A percentile compares a stretch with the other conserved stretches of the same genome.
phyloP scores from a whole-genome alignment of 2,329 filamentous ascomycete species.

The Phoma sp. region DNA sequence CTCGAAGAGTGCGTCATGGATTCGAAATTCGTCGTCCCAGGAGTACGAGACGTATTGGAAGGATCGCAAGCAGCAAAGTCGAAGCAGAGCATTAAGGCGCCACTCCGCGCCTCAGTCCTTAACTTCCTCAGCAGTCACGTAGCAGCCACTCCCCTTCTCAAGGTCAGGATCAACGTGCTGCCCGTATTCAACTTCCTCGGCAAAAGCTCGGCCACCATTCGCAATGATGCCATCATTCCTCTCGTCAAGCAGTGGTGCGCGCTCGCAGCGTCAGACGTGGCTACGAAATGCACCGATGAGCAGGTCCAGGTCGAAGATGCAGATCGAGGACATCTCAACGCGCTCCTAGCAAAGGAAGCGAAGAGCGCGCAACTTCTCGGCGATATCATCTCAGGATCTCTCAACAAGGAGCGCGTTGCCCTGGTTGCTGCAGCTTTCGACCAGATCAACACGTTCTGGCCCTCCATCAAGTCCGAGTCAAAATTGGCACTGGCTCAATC shows the following conservation, averaged over 20 bases:
- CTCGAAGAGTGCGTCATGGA: slow-evolving; percentile 90
- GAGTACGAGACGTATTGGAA: slow-evolving; percentile 67
- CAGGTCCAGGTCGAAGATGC: slow-evolving; percentile 56
- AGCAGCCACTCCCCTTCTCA: slow-evolving; percentile 69
- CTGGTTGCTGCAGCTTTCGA: slow-evolving; percentile 71
- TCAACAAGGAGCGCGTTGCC: slow-evolving; percentile 55
- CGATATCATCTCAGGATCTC: slow-evolving; percentile 55
- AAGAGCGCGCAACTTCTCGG: slow-evolving; percentile 64
- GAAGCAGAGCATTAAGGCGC: slow-evolving; percentile 59
- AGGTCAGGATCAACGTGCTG: slow-evolving; percentile 75
- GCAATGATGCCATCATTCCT: slow-evolving; percentile 79
- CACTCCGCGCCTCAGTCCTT: slow-evolving; percentile 69
- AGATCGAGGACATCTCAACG: slow-evolving; percentile 60
- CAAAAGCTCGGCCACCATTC: slow-evolving; percentile 74
- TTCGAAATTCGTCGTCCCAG: slow-evolving; percentile 69
- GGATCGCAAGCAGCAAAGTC: slow-evolving; percentile 51
- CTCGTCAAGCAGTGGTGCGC: slow-evolving; percentile 72
- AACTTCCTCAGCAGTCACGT: slow-evolving; percentile 77
- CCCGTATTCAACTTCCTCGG: slow-evolving; percentile 72
- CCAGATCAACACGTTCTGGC: slow-evolving; percentile 75
- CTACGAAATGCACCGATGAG: slow-evolving; percentile 58
- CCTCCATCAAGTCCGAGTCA: slow-evolving; percentile 69
- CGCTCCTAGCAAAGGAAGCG: slow-evolving; percentile 62
- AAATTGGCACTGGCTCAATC: slow-evolving; percentile 66
- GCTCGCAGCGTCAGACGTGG: slow-evolving; percentile 60